Base-by-base conservation (phyloP, 2,329 filamentous ascomycete genomes). In the Diplodia mutila region DNA sequence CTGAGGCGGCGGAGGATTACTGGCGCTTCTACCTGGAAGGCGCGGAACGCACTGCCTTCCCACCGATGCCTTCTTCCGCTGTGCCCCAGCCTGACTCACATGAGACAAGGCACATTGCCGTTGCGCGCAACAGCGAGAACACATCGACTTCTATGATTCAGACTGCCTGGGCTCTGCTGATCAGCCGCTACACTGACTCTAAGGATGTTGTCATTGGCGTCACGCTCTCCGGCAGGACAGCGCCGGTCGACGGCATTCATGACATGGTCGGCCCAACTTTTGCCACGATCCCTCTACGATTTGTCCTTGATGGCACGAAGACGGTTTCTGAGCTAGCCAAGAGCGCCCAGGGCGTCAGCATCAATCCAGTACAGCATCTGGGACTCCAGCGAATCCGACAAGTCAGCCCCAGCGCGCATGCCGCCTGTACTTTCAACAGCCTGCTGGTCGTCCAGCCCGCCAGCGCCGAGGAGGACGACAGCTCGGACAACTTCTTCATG, bases 391-490 rank as follows among this genome's bases (percentile, higher is more conserved):
- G 73, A 29, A 76, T 77, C 37, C 67, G 70, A 16, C 71, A 72
- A 49, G 68, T 73, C 14, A 86, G 83, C 72, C 77, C 80, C 1
- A 84, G 86, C 25, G 49, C 42, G 25, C 46, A 37, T 2, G 39
- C 66, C 0, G 49, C 57, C 23, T 37, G 48, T 16, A 29, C 37
- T 23, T 57, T 53, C n/a, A 51, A 49, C 48, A 66, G 46, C 49
- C 66, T 68, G 12, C 55, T 61, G 25, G 53, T 64, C 53, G 51
- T 55, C 29, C 57, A 67, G 52, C 46, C 53, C 25, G 27, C 29
- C 7, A 63, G 49, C 52, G 25, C 48, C 16, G 42, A 49, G 12
- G 21, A 32, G 3, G 34, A 61, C 23, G 29, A 39, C 21, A 39
- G 37, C 39, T 32, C 51, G 32, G 32, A 68, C 67, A 57, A 68